Percentiles rank a stretch among this genome's conserved stretches.
Evolutionary conservation across 441 rosid genomes (phyloP).

Genomic region (Capsella rubella): DNA sequence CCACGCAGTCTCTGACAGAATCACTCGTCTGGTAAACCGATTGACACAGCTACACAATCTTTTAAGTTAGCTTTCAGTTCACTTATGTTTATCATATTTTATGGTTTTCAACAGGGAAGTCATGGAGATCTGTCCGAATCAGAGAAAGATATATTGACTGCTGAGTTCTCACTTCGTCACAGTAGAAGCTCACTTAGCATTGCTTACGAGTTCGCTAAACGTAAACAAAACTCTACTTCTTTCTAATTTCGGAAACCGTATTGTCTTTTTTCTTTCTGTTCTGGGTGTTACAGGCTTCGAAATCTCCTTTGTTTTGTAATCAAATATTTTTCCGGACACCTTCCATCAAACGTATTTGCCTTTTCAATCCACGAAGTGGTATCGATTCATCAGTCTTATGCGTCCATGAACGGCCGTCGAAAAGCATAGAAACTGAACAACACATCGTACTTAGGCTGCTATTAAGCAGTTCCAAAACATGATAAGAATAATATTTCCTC

Average conservation of each 20-base stretch:
- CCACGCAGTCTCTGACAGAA: conserved; percentile 88
- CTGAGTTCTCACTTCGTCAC: conserved; percentile 91
- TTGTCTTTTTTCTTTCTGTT: not conserved
- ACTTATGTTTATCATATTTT: not conserved
- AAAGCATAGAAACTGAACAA: not conserved
- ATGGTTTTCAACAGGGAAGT: conserved; percentile 58
- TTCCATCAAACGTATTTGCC: not conserved
- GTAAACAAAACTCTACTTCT: conserved; percentile 42
- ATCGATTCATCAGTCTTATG: not conserved
- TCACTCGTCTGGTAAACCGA: conserved; percentile 68
- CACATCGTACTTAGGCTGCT: not conserved
- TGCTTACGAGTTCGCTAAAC: conserved; percentile 73
- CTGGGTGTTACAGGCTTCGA: not conserved
- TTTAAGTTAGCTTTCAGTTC: not conserved
- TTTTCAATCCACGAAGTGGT: not conserved
- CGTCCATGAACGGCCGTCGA: not conserved
- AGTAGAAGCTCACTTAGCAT: conserved; percentile 69
- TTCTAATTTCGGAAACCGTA: not conserved
- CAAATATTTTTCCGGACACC: too few species aligned
- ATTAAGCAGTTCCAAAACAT: not conserved
- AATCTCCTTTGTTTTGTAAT: not conserved
- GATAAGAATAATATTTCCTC: not conserved
- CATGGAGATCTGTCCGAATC: conserved; percentile 81
- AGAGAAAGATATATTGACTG: conserved; percentile 77
- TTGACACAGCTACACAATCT: not conserved